Conservation (phyloP, 805 yeast species). For the Spathaspora passalidarum region DNA sequence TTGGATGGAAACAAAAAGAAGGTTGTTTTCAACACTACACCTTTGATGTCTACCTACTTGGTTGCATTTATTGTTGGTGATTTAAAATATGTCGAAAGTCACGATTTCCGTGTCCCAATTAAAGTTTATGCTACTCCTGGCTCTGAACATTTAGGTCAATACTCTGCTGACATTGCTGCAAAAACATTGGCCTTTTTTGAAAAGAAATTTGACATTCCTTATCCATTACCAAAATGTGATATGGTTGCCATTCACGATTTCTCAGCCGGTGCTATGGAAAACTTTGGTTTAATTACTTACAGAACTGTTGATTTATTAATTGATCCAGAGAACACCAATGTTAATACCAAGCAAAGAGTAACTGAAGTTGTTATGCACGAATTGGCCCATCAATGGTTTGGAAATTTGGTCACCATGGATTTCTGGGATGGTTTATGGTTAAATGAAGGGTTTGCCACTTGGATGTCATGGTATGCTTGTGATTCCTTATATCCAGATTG, state of each 20-base stretch:
- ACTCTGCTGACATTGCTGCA: slow-evolving; percentile 72
- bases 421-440: slow-evolving; percentile 92
- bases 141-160: slow-evolving; percentile 64
- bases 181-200: slow-evolving; percentile 74
- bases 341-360: slow-evolving; percentile 65
- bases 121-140: slow-evolving; percentile 83
- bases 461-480: slow-evolving; percentile 88
- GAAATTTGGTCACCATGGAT: slow-evolving; percentile 86
- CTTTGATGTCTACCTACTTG: slow-evolving; percentile 80
- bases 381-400: slow-evolving; percentile 91
- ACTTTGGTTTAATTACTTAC: slow-evolving; percentile 78
- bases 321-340: slow-evolving; percentile 67
- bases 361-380: slow-evolving; percentile 88
- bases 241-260: slow-evolving; percentile 82
- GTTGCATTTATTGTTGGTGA: slow-evolving; percentile 84
- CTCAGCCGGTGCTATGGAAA: slow-evolving; percentile 89
- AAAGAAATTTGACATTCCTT: slow-evolving; percentile 67
- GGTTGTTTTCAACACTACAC: slow-evolving; percentile 70
- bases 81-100: slow-evolving; percentile 66
- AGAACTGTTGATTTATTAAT: slow-evolving; percentile 72
- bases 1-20: slow-evolving; percentile 47
- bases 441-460: slow-evolving; percentile 87
- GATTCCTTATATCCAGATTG: slow-evolving; percentile 76
- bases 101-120: slow-evolving; percentile 68
- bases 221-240: slow-evolving; percentile 79